Base-by-base conservation (phyloP, 768 basidiomycete genomes). In the Lyophyllum semitale region DNA sequence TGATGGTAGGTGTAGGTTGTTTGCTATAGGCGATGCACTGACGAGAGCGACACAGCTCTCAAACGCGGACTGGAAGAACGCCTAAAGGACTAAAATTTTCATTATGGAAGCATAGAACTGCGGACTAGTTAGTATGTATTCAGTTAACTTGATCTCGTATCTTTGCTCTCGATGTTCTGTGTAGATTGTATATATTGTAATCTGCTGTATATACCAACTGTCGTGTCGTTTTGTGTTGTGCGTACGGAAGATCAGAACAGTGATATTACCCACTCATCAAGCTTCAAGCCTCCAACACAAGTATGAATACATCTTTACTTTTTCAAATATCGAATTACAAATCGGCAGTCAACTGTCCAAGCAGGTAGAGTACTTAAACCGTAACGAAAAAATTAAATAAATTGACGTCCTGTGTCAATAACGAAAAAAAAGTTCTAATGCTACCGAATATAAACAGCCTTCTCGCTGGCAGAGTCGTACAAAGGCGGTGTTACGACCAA, bases 1-100 rank as follows among this genome's bases (percentile, higher is more conserved):
- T 62, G 93, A 95, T 69, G 92, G 89, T 88, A 55, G 61, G 75
- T 40, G 22, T 35, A 25, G 15, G 4, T 35, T 18, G 30, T 20
- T 25, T 4, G 18, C 18, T n/a, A 17, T 22, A 2, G 3, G 38
- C n/a, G 17, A 33, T 20, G 4, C 41, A 13, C 45, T 49, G 33
- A 49, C 43, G n/a, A 35, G 37, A 23, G n/a, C 22, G 6, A 17
- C 4, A 33, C 38, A 63, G 61, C 59, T n/a, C 45, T 63, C 37
- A 63, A 60, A 46, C 61, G 48, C 11, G 55, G 59, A 11, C 23
- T 63, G 27, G 61, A 63, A 35, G 44, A 29, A 9, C 54, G 60
- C 29, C 29, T 63, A 8, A 63, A 63, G 51, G 48, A 47, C 18
- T 53, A 52, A 29, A n/a, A 27, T 5, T n/a, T n/a, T n/a, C 26